Conservation (phyloP, 805 yeast genomes). For the Wickerhamomyces bovis region DNA sequence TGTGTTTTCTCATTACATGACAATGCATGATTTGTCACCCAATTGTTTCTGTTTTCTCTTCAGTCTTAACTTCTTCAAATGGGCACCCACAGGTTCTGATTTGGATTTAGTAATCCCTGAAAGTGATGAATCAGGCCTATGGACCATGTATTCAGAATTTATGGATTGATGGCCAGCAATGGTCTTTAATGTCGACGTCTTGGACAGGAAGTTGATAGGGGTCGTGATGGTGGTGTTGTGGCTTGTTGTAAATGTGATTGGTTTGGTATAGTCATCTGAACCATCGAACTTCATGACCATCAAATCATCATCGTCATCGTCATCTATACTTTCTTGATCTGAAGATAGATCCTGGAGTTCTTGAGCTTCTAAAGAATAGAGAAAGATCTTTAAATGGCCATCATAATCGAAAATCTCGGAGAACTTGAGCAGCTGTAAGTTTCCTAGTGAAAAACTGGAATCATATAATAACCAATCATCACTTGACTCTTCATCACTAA, state of each 20-base stretch:
- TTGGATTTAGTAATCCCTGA: constrained; percentile 6
- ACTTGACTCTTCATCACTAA: constrained; percentile 14
- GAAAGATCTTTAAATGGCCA: constrained; percentile 27
- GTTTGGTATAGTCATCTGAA: neutral
- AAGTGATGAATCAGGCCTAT: constrained; percentile 18
- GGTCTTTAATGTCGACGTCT: constrained; percentile 19
- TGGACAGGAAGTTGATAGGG: constrained; percentile 13
- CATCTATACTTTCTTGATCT: constrained; percentile 3
- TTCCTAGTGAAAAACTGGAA: constrained; percentile 29
- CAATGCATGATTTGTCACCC: constrained; percentile 2
- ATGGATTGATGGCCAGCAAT: constrained; percentile 15
- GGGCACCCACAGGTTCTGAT: constrained; percentile 6
- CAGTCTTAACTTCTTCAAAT: constrained; percentile 1
- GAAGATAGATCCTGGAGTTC: constrained; percentile 10
- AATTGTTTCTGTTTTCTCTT: constrained; percentile 1
- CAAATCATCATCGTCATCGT: constrained; percentile 21
- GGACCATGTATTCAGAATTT: constrained; percentile 20
- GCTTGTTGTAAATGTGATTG: neutral
- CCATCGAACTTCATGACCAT: constrained; percentile 24
- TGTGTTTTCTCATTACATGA: constrained; percentile 3
- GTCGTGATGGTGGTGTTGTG: constrained; percentile 16
- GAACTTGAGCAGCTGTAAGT: constrained; percentile 28
- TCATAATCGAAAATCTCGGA: constrained; percentile 28
- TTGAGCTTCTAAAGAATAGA: constrained; percentile 21
- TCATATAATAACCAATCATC: constrained; percentile 39